Percentiles rank a stretch among this genome's conserved stretches.
Conservation (phyloP, 2,329 filamentous ascomycete genomes). For the Monascus ruber region DNA sequence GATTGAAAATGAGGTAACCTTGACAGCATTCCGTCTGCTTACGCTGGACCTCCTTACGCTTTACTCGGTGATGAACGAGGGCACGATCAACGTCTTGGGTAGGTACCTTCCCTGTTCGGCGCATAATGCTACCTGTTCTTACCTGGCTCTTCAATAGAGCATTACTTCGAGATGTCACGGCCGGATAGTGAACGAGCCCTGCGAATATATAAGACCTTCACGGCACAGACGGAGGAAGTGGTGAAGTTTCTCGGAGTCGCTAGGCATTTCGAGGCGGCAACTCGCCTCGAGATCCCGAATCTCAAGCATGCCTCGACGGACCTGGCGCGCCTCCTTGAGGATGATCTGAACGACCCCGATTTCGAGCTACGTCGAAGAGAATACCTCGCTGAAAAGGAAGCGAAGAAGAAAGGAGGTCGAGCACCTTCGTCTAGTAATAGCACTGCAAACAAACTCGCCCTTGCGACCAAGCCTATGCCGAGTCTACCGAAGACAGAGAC, state of each 20-base stretch:
- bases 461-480: conserved; percentile 11
- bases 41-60: conserved; percentile 81
- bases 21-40: conserved; percentile 83
- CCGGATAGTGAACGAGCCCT: conserved; percentile 86
- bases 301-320: conserved; percentile 95
- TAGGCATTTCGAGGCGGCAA: conserved; percentile 82
- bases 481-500: conserved; percentile 17
- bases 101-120: conserved; percentile 19
- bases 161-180: conserved; percentile 97
- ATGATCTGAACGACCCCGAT: conserved; percentile 87
- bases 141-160: conserved; percentile 44
- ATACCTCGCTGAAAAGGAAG: conserved; percentile 78
- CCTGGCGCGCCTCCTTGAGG: conserved; percentile 76
- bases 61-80: conserved; percentile 93
- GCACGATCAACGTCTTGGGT: conserved; percentile 94
- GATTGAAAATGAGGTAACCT: conserved; percentile 89
- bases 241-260: conserved; percentile 82
- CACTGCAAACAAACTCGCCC: conserved; percentile 16
- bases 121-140: conserved; percentile 2
- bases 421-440: conserved; percentile 20
- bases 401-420: conserved; percentile 43
- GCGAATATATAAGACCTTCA: conserved; percentile 84
- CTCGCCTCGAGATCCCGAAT: conserved; percentile 86
- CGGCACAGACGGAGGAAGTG: conserved; percentile 81
- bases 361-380: conserved; percentile 90